Evolutionary conservation across 345 rosid genomes (phyloP), one percentile per base, ranked within the genome.

Genomic region (Lepidium sativum): DNA sequence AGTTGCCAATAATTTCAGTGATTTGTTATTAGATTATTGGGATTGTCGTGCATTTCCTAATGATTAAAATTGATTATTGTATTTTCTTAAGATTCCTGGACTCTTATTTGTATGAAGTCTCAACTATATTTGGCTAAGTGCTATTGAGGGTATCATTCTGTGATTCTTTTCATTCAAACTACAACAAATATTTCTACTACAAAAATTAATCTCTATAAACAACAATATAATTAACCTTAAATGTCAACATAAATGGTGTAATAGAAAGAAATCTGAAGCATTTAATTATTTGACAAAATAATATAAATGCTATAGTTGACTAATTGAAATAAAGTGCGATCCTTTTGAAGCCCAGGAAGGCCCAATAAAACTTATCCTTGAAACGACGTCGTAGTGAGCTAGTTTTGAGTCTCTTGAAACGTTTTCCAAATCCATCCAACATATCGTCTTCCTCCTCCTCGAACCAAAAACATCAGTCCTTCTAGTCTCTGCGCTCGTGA

Each of bases 371-470:
- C 9, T 18, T 2, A 9, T 4, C 7, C 0, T 3, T 0, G 10
- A 65, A 65, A 72, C 71, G 71, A 25, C 61, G 1, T 6, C 67
- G 71, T 57, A 39, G 1, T 33, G 37, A 4, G 0, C 29, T 2
- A 48, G 10, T 40, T n/a, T 50, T 51, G 72, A 35, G 67, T 51
- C 8, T 32, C 10, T 58, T 59, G 72, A 65, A 72, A 65, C 77
- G 72, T 53, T 37, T 60, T 38, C 47, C 1, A 53, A 33, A 54
- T 56, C 21, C 60, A 64, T 71, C 49, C 54, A 43, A 12, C 40
- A 66, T 13, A 59, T 67, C 63, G 56, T 53, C 68, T 11, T 61
- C 39, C 0, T 66, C 57, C 33, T 58, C 59, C 6, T 35, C 43
- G 10, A 27, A 54, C 39, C 75, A 17, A 54, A 63, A 54, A 34